A percentile compares a stretch with the other conserved stretches of the same genome.
phyloP scores from a whole-genome alignment of 2,329 filamentous ascomycete genomes.

The Xylaria digitata region DNA sequence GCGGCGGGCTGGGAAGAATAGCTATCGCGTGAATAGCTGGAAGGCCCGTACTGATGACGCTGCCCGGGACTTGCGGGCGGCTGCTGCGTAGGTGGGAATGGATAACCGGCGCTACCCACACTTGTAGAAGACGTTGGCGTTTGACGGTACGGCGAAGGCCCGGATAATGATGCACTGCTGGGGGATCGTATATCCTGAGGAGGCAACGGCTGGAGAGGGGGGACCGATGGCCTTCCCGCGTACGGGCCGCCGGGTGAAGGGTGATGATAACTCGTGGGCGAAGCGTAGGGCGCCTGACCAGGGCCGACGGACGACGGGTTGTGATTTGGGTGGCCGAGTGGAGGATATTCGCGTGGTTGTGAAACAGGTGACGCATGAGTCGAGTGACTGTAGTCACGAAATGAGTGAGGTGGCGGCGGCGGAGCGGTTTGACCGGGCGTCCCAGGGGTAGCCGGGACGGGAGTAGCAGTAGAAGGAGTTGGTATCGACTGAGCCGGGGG shows the following conservation, averaged over 20 bases:
- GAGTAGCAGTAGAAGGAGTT: slow-evolving; percentile 40
- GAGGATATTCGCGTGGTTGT: slow-evolving; percentile 59
- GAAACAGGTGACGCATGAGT: slow-evolving; percentile 62
- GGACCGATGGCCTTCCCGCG: slow-evolving; percentile 50
- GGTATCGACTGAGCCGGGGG: slow-evolving; percentile 46
- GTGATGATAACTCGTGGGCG: slow-evolving; percentile 50
- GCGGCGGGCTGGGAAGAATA: slow-evolving; percentile 55
- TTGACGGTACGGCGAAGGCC: slow-evolving; percentile 62
- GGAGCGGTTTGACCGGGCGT: slow-evolving; percentile 54
- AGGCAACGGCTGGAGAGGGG: slow-evolving; percentile 58
- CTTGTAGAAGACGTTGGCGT: slow-evolving; percentile 60
- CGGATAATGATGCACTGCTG: slow-evolving; percentile 56
- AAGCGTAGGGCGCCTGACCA: slow-evolving; percentile 55
- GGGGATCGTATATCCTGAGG: slow-evolving; percentile 65
- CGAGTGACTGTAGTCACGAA: slow-evolving; percentile 63
- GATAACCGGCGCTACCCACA: slow-evolving; percentile 58
- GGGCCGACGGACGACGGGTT: slow-evolving; percentile 45
- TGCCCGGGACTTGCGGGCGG: slow-evolving; percentile 43
- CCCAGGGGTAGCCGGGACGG: slow-evolving; percentile 47
- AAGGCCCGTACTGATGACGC: slow-evolving; percentile 60
- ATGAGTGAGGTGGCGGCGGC: slow-evolving; percentile 58
- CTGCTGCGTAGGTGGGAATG: slow-evolving; percentile 60
- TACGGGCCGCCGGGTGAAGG: slow-evolving; percentile 56
- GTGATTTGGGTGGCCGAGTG: slow-evolving; percentile 47
- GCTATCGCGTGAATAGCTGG: slow-evolving; percentile 58